Evolutionary conservation across 2,329 filamentous ascomycete genomes (phyloP).

Genomic region (Claviceps pazoutovae): DNA sequence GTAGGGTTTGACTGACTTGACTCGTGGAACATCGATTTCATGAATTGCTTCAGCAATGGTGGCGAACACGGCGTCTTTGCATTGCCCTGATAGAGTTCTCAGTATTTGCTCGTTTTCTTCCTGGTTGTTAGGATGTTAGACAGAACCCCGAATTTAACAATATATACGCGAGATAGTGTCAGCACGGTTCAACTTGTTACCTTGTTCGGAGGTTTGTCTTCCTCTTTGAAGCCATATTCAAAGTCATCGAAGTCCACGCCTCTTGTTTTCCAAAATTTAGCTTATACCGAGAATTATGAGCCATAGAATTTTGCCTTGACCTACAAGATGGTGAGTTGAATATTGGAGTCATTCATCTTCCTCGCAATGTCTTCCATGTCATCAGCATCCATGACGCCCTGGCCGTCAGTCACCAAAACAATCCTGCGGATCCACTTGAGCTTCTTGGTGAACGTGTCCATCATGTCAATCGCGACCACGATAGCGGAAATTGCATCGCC

Average conservation of each 20-base stretch:
- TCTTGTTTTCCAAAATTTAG: conserved; percentile 24
- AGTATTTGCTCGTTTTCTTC: conserved; percentile 57
- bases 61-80: conserved; percentile 57
- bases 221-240: conserved; percentile 84
- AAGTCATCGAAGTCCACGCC: conserved; percentile 89
- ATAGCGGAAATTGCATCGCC: conserved; percentile 85
- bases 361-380: conserved; percentile 54
- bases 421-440: conserved; percentile 72
- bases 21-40: conserved; percentile 60
- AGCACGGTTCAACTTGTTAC: conserved; percentile 21
- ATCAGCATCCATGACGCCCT: conserved; percentile 57
- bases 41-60: conserved; percentile 76
- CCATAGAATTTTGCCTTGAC: conserved; percentile 18
- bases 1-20: conserved; percentile 64
- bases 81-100: conserved; percentile 49
- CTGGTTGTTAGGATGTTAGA: conserved; percentile 10
- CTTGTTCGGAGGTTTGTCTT: conserved; percentile 63
- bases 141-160: neutral
- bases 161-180: neutral
- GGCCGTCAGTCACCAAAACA: conserved; percentile 72
- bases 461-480: conserved; percentile 77
- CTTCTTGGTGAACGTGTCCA: conserved; percentile 63
- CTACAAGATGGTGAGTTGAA: conserved; percentile 68
- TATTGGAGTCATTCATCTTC: conserved; percentile 62
- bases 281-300: neutral